phyloP scores from a whole-genome alignment of 495 filamentous ascomycete species.

The Aspergillus biplanus region DNA sequence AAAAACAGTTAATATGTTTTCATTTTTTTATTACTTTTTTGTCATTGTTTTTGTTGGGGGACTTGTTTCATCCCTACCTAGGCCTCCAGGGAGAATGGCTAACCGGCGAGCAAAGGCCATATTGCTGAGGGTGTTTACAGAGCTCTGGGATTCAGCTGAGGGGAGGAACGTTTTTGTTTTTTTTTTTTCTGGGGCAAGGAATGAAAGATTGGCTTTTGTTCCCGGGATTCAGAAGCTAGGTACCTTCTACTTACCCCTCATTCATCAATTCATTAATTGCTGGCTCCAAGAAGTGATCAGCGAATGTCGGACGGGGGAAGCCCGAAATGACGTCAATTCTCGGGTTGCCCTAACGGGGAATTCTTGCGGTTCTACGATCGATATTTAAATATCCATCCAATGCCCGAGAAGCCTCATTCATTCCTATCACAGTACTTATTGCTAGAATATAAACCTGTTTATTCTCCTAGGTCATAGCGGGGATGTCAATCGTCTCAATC shows the following conservation, averaged over 20 bases:
- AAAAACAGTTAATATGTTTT: conserved; percentile 13
- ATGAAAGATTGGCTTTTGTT: no score
- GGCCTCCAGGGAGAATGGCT: conserved; percentile 44
- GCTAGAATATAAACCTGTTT: no score
- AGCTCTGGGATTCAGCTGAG: neutral
- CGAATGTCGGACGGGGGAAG: neutral
- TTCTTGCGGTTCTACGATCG: no score
- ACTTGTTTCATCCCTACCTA: conserved; percentile 34
- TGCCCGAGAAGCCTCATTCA: no score
- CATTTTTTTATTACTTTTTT: neutral
- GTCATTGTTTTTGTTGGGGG: neutral
- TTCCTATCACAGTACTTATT: no score
- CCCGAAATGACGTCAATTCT: neutral
- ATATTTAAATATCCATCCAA: no score
- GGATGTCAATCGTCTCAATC: conserved; percentile 36
- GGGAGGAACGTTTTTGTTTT: neutral
- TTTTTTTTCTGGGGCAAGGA: neutral
- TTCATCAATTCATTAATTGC: neutral
- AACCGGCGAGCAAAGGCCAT: conserved; percentile 42
- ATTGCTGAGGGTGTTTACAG: neutral
- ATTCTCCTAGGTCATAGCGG: conserved; percentile 29
- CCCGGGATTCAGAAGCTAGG: neutral
- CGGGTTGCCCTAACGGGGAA: neutral
- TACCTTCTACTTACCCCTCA: neutral
- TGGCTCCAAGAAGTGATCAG: neutral